Base-by-base conservation (phyloP, 177 flowering plant species). In the Vitis hybrid region DNA sequence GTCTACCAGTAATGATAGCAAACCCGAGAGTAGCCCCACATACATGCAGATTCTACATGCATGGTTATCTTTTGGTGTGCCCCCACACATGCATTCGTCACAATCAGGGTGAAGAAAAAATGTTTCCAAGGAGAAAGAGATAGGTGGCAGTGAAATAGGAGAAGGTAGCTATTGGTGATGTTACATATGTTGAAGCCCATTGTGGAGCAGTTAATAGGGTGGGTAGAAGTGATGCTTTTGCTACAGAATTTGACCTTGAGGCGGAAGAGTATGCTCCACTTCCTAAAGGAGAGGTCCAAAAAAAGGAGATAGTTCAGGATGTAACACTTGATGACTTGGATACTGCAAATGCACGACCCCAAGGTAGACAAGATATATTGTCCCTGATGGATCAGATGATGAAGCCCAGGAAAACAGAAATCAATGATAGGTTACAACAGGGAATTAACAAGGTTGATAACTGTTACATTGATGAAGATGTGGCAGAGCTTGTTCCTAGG, bases 261-360 rank as follows among this genome's bases (percentile, higher is more conserved):
- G 99, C 98, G 22, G 97, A 95, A 77, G 99, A 95, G 72, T 95
- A 95, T 85, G 99, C 93, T 69, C 97, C 98, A 68, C 95, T 95
- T 76, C 99, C 99, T 31, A 95, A 95, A 81, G 98, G 98, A 70
- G 99, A 95, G 80, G 99, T 95, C 81, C 97, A 93, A 77, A 96
- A 96, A 72, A 96, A 92, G 82, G 99, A 93, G 79, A 90, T 96
- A 50, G 98, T 96, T 48, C 98, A 96, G 93, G 94, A 89, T 86
- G 91, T 89, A 50, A 89, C 94, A 33, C 77, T 89, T 57, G 91
- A 89, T 76, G 94, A 89, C 78, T 77, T 89, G 18, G 94, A 89
- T 85, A 90, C 90, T 74, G 91, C 94, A 75, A 89, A 89, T 86
- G 94, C 94, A 67, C 78, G 88, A 39, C 94, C 94, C 70, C 90